Evolutionary conservation across 2,329 filamentous ascomycete genomes (phyloP), one percentile per base, ranked within the genome.

Genomic region (Ascomycota sp.): DNA sequence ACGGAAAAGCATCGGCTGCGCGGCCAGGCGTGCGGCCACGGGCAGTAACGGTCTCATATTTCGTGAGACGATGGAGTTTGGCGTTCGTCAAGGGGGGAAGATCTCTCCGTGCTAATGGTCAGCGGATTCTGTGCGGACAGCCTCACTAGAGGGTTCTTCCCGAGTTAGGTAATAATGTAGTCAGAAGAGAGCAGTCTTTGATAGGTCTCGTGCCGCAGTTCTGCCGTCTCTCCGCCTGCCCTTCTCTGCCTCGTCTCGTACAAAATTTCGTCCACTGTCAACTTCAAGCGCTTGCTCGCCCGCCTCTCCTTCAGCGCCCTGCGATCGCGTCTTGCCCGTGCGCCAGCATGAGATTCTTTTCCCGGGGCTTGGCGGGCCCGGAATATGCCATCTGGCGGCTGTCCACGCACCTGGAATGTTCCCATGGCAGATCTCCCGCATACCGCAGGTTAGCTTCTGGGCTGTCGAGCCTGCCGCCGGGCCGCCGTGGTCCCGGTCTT

Each of bases 391-490:
- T 62, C 26, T 46, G 51, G 12, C 49, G 57, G 45, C 51, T 52
- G 31, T 52, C 57, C 38, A 44, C 52, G 33, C 50, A 54, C 35
- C 29, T 43, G 29, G 38, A 36, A 36, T 34, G 45, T 35, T 48
- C 53, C 32, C 43, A 51, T 37, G 50, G 55, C 46, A 59, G 55
- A 51, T 55, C 57, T 31, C 59, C 60, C 32, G 56, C 59, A 15
- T 61, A 58, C 38, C 50, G 55, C 43, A 55, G 61, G 50, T 55
- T 65, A 58, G 46, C 45, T 33, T 53, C 47, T 28, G 41, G 50
- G 33, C 43, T 52, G 33, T 45, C 46, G 20, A 44, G 43, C 28
- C 41, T 37, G 35, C 33, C 41, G 32, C n/a, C n/a, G n/a, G 40
- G 36, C 25, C 38, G 40, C 28, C 41, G 43, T 42, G 38, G 38